Evolutionary conservation across 805 yeast species (phyloP), one percentile per base, ranked within the genome.

Genomic region (Starmera caribaea): DNA sequence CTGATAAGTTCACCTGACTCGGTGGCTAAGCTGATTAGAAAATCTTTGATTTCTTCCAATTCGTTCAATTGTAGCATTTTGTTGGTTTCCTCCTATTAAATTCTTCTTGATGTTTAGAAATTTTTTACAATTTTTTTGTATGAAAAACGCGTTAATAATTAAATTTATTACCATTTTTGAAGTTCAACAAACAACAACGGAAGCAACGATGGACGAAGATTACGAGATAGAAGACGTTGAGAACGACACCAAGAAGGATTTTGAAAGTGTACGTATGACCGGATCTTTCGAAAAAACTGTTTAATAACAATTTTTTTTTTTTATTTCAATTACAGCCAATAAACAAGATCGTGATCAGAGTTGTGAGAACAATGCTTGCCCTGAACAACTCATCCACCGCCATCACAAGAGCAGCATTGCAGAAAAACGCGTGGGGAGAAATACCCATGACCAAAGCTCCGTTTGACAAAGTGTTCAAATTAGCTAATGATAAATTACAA

Each of bases 1-100:
- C 62, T 63, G 44, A 76, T 76, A 16, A 73, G 60, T 3, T 62
- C 65, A 15, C 82, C 82, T 9, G 73, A 72, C 39, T 62, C 64
- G 14, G 45, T 49, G 27, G 76, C 75, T 8, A 70, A 45, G 14
- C 46, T 54, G 2, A 66, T 59, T 5, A 72, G 57, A 37, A 61
- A 58, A 29, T 61, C 62, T 28, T 55, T 55, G 24, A 72, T 54
- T 37, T 55, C 55, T 11, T 45, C 46, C 6, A 69, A 36, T 28
- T 42, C 14, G 24, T 21, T 21, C 24, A 21, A 21, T 5, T 30
- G 24, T 9, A 37, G 30, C 39, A 37, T 35, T 12, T 12, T 35
- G 26, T 30, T 24, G 17, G 4, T 21, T 21, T 21, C 24, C 24
- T n/a, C n/a, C 24, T 7, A 21, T 21, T 21, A 21, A 21, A 21